Evolutionary conservation across 2,329 filamentous ascomycete genomes (phyloP), one percentile per base, ranked within the genome.

Genomic region (Pseudonectria foliicola): DNA sequence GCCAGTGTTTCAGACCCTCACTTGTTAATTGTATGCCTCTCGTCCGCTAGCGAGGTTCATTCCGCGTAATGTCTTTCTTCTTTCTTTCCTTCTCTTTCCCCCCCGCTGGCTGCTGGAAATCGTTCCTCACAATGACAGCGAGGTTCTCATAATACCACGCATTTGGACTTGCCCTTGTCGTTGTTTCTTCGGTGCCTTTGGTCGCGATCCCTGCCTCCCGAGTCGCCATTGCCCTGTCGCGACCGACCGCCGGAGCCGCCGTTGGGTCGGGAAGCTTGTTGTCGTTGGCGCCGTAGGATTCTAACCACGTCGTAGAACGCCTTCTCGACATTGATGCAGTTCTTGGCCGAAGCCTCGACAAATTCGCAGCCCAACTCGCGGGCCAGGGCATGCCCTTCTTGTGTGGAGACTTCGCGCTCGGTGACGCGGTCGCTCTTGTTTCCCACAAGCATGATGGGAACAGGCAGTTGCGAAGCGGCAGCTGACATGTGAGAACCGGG

Each of bases 361-460:
- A 96, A 96, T 51, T 95, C 89, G 65, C 92, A 96, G 44, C 87
- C 87, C 26, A 98, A 70, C 54, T 95, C 87, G 53, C 89, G 84
- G 36, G 92, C 90, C 26, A 96, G 68, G 34, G 89, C 88, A 48
- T 87, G 85, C 12, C 92, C 92, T 66, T 98, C 92, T 62, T 96
- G 92, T 33, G 89, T 94, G 3, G 89, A 95, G 4, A 96, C 92
- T 56, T 95, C 90, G 47, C 92, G 80, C 66, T 96, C 92, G 18
- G 90, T 94, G 30, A 94, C 87, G 53, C 92, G 77, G 64, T 98
- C 92, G 66, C 87, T 94, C 70, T 98, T 98, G 72, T 98, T 96
- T 48, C 92, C 92, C 25, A 98, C 92, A 21, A 98, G 75, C 92
- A 98, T 96, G 54, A 98, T 86, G 30, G 92, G 92, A 12, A 92